Base-by-base conservation (phyloP, 2,329 filamentous ascomycete species). In the Alternaria solani region DNA sequence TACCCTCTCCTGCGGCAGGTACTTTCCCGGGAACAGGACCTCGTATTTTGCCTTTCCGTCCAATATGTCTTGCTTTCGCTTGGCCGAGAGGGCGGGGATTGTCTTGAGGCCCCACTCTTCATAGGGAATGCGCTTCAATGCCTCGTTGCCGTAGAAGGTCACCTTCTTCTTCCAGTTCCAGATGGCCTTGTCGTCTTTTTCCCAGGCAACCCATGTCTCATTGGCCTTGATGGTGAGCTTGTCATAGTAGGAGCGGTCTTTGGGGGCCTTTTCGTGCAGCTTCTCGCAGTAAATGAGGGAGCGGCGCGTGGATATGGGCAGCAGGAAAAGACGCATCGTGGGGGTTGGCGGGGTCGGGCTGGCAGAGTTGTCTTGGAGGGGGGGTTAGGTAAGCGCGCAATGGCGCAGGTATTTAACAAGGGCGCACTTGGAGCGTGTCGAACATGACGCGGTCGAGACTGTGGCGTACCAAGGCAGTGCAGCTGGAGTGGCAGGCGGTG, bases 61-160 rank as follows among this genome's bases (percentile, higher is more conserved):
- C 23, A 88, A 72, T 69, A 91, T 88, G 53, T 91, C 88, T 49
- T 86, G 82, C 68, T 87, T 85, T 59, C 88, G 85, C 67, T 87
- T 86, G 58, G 87, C 82, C 42, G 89, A 92, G 68, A 96, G 83
- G 23, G 94, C 90, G 44, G 95, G 95, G 53, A 99, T 89, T 36
- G 93, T 96, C 82, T 98, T 98, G 68, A 99, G 85, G 0, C 92
- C 93, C 95, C 95, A 99, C 89, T 99, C 95, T 80, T 98, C 92
- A 77, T 92, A 97, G 3, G 95, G 92, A 72, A 99, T 96, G 64
- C 92, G 88, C 70, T 92, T 89, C 62, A 99, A 87, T 16, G 92
- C 88, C 49, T 88, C 83, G 80, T 99, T 97, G 57, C 95, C 95
- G 78, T 94, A 96, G 60, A 86, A 85, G 53, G 95, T 94, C 20